Evolutionary conservation across 225 moss, liverwort and hornwort species (phyloP), one percentile per base, ranked within the genome.

Genomic region (Polytrichum formosum): DNA sequence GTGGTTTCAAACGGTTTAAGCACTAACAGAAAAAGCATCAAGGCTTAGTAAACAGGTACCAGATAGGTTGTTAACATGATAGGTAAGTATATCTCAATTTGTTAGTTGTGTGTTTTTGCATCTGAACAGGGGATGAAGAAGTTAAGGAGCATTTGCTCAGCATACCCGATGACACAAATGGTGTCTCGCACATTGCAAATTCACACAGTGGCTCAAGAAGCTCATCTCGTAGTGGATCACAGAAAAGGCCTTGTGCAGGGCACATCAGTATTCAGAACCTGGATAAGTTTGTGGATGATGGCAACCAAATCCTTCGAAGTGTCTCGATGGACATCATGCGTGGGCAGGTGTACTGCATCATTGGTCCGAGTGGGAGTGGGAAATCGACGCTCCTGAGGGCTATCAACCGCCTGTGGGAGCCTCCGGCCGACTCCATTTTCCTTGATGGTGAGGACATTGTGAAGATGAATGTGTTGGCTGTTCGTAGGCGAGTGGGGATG

Each of bases 381-480:
- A 91, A 92, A 80, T 91, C 90, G 67, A 92, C 92, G 33, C 81
- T 92, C 66, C 72, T 90, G 78, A 84, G 83, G 79, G 79, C 92
- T 61, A 75, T 92, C 21, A 90, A 92, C 78, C 90, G 92, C 17
- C 84, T 92, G 7, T 92, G 92, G 92, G 92, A 92, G 75, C 92
- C 92, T 72, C 80, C 90, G 55, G 77, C 72, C 6, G 81, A 84
- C 64, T 69, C 81, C 25, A 88, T 92, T 65, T 92, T 88, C 67
- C 90, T 90, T 9, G 82, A 92, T 56, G 92, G 90, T 22, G 80
- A 82, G 54, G 92, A 92, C 74, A 81, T 92, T 65, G 85, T 77
- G 8, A 80, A 76, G 70, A 80, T 90, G 80, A 74, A 86, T 76
- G 92, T 90, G 58, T 70, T 88, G 69, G 66, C 80, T 63, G 84